These are phyloP conservation scores for Beta corolliflora DNA, from an alignment of 179 eudicot species.

Conservation along the genomic window DNA sequence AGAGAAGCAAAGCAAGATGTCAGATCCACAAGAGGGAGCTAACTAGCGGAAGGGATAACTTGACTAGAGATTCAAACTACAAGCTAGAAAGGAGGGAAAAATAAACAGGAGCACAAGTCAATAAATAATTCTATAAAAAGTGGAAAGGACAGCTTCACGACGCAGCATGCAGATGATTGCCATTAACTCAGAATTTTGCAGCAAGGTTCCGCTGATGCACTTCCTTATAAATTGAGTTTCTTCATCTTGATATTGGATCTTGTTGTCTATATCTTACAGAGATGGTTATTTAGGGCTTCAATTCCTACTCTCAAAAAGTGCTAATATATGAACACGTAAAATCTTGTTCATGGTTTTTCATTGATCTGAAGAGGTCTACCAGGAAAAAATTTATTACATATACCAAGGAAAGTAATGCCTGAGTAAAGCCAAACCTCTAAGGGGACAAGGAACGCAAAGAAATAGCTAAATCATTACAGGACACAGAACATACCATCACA, in stretches of 20 bases:
- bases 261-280: neutral
- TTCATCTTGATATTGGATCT: neutral
- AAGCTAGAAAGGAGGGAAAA: neutral
- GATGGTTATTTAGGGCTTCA: neutral
- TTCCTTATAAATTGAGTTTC: neutral
- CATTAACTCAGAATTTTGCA: neutral
- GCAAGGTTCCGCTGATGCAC: neutral
- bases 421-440: neutral
- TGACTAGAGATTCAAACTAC: neutral
- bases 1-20: neutral
- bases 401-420: conserved; percentile 13
- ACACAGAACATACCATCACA: conserved; percentile 68
- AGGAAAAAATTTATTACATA: neutral
- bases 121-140: neutral
- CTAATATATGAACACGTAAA: neutral
- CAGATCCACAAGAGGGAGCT: neutral
- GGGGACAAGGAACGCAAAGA: neutral
- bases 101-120: neutral
- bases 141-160: neutral
- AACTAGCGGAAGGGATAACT: neutral
- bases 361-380: neutral
- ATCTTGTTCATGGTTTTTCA: neutral
- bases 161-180: neutral
- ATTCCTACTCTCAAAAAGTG: neutral
- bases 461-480: conserved; percentile 1